Evolutionary conservation across 345 rosid genomes (phyloP), one percentile per base, ranked within the genome.

Genomic region (Euphorbia tirucalli): DNA sequence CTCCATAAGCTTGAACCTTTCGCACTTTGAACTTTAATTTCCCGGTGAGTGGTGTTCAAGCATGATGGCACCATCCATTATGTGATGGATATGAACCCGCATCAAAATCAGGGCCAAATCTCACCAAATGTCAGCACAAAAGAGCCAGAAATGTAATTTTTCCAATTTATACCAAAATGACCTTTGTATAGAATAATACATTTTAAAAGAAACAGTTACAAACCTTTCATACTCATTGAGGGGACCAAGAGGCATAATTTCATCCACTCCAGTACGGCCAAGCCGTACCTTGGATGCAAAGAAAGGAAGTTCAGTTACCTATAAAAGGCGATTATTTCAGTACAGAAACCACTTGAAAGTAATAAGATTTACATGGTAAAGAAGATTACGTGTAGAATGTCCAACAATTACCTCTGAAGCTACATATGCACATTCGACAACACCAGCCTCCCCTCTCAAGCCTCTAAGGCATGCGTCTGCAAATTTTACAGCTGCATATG

Each of bases 301-400:
- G 88, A 87, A 95, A 16, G 99, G 97, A 57, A 92, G 97, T 72
- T 95, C 99, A 25, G 99, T 92, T 68, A 92, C 99, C 99, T 95
- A 56, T 59, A 25, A 22, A 68, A 7, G 43, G 57, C 11, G 57
- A 11, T 1, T 18, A 18, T 4, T 57, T 56, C 16, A 70, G 32
- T 25, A 44, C 25, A 15, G 28, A 21, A 59, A 39, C 41, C 57
- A 11, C n/a, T n/a, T 28, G 54, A 22, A 35, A 55, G 64, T 25
- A 55, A 68, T 31, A 25, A 22, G 22, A 35, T 25, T 68, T 19
- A 69, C 14, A 25, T 4, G 52, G 6, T 32, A 30, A 61, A 48
- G 15, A 22, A 74, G 11, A 52, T 56, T 19, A n/a, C 68, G 7
- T 41, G 39, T 10, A 65, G 27, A 28, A 58, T 68, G 63, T 18